Conservation (phyloP, 352 stramenopile genomes). For the Plasmopara muralis region DNA sequence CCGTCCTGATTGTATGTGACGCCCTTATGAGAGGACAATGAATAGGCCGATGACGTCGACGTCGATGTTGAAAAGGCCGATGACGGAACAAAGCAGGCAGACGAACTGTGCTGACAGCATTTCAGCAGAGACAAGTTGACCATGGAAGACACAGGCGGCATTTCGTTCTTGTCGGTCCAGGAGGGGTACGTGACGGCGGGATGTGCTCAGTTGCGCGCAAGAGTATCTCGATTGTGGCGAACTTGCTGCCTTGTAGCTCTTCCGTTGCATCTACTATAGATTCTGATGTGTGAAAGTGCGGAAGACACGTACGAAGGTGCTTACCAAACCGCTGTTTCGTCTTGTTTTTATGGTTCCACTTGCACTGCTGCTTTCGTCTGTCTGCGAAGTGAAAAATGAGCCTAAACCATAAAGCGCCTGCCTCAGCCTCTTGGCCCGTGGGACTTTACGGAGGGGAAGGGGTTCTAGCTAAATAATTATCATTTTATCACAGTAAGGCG, state of each 20-base stretch:
- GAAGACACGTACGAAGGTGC: conserved; percentile 23
- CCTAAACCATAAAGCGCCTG: no score
- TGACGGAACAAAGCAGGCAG: conserved; percentile 14
- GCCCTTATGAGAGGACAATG: conserved; percentile 56
- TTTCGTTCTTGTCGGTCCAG: conserved; percentile 40
- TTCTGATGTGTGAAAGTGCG: conserved; percentile 18
- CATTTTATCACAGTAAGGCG: no score
- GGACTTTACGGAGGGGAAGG: no score
- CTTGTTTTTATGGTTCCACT: neutral
- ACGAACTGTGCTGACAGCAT: conserved; percentile 9
- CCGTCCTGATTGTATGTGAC: conserved; percentile 65
- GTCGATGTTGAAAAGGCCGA: conserved; percentile 22
- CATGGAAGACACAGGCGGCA: conserved; percentile 22
- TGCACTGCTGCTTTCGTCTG: no score
- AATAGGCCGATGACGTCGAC: conserved; percentile 21
- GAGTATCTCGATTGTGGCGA: conserved; percentile 6
- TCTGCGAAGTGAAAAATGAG: no score
- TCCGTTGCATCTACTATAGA: conserved; percentile 6
- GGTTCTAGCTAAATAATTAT: no score
- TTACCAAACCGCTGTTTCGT: conserved; percentile 22
- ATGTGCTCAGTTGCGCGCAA: conserved; percentile 1
- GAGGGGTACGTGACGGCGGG: conserved; percentile 24
- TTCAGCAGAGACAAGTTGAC: conserved; percentile 11
- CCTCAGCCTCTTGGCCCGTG: no score
- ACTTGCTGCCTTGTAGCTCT: conserved; percentile 6